Evolutionary conservation across 2,329 filamentous ascomycete genomes (phyloP).

Genomic region (Colletotrichum spaethianum): DNA sequence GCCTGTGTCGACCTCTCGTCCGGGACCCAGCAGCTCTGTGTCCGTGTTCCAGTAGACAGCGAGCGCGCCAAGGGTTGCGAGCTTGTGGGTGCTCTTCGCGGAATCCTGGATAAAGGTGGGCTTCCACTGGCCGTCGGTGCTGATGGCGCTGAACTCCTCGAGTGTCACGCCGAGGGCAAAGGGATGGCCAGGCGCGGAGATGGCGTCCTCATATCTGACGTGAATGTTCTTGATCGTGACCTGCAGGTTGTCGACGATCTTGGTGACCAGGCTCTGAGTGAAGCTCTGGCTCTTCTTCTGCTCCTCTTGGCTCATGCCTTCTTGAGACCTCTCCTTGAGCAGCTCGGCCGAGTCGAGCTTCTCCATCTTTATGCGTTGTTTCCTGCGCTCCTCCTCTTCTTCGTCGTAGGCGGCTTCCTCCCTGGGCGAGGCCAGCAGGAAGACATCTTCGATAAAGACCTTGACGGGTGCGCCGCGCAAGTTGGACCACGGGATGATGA

Average conservation of each 20-base stretch:
- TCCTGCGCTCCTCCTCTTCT: constrained; percentile 89
- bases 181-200: constrained; percentile 93
- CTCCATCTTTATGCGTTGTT: constrained; percentile 97
- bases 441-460: constrained; percentile 97
- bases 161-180: constrained; percentile 94
- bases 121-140: constrained; percentile 94
- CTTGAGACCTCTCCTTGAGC: constrained; percentile 90
- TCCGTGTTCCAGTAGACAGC: constrained; percentile 99
- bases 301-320: constrained; percentile 94
- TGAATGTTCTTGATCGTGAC: constrained; percentile 99
- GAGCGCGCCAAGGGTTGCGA: constrained; percentile 89
- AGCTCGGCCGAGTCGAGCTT: constrained; percentile 97
- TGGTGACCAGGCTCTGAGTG: constrained; percentile 92
- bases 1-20: constrained; percentile 77
- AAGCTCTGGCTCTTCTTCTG: constrained; percentile 99
- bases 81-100: constrained; percentile 87
- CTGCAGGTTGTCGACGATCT: constrained; percentile 98
- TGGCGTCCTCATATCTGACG: constrained; percentile 96
- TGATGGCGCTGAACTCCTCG: constrained; percentile 96
- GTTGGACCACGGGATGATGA: constrained; percentile 98
- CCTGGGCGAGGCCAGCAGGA: constrained; percentile 92
- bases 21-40: constrained; percentile 84
- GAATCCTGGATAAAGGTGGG: constrained; percentile 96
- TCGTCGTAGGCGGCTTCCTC: constrained; percentile 95
- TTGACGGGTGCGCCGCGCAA: constrained; percentile 93